These are phyloP conservation scores for Trichoderma citrinoviride DNA, from an alignment of 2,329 filamentous ascomycete genomes.

Conservation along the genomic window DNA sequence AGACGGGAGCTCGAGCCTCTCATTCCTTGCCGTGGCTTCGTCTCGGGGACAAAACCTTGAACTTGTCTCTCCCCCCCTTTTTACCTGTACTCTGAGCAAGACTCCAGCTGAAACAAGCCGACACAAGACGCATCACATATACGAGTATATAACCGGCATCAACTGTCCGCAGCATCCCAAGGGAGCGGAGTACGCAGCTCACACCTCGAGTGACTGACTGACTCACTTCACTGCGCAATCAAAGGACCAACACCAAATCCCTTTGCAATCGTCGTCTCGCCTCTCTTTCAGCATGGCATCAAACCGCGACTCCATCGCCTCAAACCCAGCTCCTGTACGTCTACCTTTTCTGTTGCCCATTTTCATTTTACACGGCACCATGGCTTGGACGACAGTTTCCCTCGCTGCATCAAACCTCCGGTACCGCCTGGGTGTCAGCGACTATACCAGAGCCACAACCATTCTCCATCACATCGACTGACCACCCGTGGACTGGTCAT, in stretches of 20 bases:
- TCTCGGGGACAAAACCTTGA: background rate
- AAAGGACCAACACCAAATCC: background rate
- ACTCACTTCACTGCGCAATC: background rate
- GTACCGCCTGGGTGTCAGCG: background rate
- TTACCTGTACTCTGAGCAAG: background rate
- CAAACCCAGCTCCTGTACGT: conserved; percentile 20
- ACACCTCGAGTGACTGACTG: background rate
- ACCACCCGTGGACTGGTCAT: background rate
- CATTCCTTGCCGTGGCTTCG: background rate
- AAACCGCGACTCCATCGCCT: conserved; percentile 21
- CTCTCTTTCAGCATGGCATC: conserved; percentile 15
- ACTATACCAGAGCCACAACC: background rate
- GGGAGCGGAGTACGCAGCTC: background rate
- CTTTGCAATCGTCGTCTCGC: background rate
- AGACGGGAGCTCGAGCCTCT: background rate
- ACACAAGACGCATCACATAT: background rate
- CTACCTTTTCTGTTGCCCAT: background rate
- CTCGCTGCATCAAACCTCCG: background rate
- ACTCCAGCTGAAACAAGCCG: background rate
- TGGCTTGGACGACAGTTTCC: background rate
- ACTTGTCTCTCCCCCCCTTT: background rate
- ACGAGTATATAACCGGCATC: background rate
- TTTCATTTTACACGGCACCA: background rate
- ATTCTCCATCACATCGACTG: background rate
- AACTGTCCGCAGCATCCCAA: background rate